Conservation (phyloP, 768 basidiomycete genomes). For the Hemileccinum rubropunctum region DNA sequence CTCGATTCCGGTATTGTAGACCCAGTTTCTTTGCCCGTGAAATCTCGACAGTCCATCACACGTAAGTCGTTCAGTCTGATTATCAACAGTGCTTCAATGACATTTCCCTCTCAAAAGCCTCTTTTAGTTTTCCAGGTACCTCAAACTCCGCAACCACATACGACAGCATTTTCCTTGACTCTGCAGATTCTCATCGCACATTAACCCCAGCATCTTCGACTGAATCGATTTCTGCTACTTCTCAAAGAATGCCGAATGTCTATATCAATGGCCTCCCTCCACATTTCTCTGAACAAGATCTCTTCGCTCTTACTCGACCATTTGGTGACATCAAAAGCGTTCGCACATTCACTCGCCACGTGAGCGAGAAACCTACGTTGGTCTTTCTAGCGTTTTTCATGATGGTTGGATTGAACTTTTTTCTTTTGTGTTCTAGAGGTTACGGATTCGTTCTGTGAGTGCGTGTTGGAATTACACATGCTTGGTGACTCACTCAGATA, state of each 20-base stretch:
- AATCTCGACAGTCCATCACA: slow-evolving; percentile 22
- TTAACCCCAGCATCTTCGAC: slow-evolving; percentile 12
- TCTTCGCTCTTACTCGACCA: slow-evolving; percentile 67
- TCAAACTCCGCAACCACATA: slow-evolving; percentile 9
- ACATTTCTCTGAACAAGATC: slow-evolving; percentile 76
- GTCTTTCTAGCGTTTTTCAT: slow-evolving; percentile 16
- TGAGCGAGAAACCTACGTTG: slow-evolving; percentile 63
- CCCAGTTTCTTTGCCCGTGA: slow-evolving; percentile 1
- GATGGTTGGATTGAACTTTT: not conserved
- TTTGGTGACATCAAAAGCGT: slow-evolving; percentile 77
- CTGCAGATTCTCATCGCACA: slow-evolving; percentile 12
- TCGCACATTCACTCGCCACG: slow-evolving; percentile 79
- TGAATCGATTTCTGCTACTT: slow-evolving; percentile 10
- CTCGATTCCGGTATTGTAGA: slow-evolving; percentile 15
- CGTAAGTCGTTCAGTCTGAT: slow-evolving; percentile 13
- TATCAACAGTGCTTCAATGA: not conserved
- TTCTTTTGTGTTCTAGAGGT: slow-evolving; percentile 43
- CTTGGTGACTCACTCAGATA: not conserved
- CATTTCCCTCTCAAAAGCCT: slow-evolving; percentile 14
- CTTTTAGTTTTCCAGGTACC: slow-evolving; percentile 24
- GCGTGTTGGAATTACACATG: slow-evolving; percentile 1
- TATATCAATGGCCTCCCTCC: slow-evolving; percentile 88
- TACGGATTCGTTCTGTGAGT: slow-evolving; percentile 79
- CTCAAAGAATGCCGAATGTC: slow-evolving; percentile 62
- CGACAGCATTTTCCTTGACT: slow-evolving; percentile 10